Evolutionary conservation across 164 flowering plant genomes (phyloP), one percentile per base, ranked within the genome.

Genomic region (Euptelea pleiosperma): DNA sequence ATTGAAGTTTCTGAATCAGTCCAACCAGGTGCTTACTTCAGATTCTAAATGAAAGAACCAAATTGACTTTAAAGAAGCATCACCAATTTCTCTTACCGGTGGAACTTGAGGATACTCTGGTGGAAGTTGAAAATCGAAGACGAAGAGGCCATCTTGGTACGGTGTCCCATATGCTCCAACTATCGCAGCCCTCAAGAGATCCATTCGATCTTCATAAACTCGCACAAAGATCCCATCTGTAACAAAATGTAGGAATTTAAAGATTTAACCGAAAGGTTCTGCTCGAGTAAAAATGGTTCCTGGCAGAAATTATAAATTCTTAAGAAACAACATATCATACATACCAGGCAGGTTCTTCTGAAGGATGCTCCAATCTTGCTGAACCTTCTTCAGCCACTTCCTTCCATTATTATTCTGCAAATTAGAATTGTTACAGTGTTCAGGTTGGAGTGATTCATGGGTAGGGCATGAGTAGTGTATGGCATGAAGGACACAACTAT

Each of bases 141-240:
- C 83, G 75, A 91, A 94, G 50, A 94, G 86, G n/a, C 99, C 99
- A 78, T 94, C 99, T 73, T 94, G 99, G 65, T 94, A 94, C 42
- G 99, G 99, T 39, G 99, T 89, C 52, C 96, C 99, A 73, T 87
- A 89, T 58, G 98, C 91, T 69, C 99, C 99, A 65, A 82, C 87
- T 48, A 94, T 87, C 18, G 80, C 96, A 29, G 96, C 98, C 71
- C 98, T 84, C 64, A 94, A 57, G 26, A 94, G 85, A 83, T 94
- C 99, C 99, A 94, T 94, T 31, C 96, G 76, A 69, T 94, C 98
- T 76, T 94, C 99, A 67, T 89, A 91, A 55, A 82, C 96, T 28
- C 99, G 78, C 25, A 84, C 99, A 68, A 84, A 91, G 15, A 94
- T 89, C 37, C 82, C 86, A 42, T 81, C 99, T 94, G 84, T 21